Percentiles rank a stretch among this genome's conserved stretches.
These are phyloP conservation scores for Pythium diclinum DNA, from an alignment of 352 stramenopile genomes.

Conservation along the genomic window DNA sequence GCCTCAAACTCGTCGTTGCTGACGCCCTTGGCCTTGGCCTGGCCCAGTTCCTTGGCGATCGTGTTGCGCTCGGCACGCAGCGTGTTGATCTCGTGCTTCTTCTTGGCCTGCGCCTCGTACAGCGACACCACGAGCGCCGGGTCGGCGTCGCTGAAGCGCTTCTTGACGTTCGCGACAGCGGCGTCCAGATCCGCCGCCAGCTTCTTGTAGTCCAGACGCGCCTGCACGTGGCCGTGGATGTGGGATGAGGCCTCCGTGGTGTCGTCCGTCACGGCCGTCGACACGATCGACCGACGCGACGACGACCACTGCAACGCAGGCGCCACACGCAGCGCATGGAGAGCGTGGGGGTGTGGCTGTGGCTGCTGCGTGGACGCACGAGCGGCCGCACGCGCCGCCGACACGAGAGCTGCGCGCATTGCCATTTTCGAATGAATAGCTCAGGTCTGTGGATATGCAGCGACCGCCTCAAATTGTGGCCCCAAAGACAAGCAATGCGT, in stretches of 20 bases:
- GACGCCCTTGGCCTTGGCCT: conserved; percentile 39
- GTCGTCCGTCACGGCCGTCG: conserved; percentile 25
- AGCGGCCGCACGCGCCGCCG: no score
- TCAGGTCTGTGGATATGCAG: no score
- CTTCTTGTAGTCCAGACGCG: conserved; percentile 75
- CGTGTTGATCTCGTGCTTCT: conserved; percentile 54
- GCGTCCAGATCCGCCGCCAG: conserved; percentile 54
- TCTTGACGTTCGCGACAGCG: conserved; percentile 53
- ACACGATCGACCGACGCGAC: conserved; percentile 25
- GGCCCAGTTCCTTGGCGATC: conserved; percentile 57
- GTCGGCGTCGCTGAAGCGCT: conserved; percentile 66
- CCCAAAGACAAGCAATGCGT: no score
- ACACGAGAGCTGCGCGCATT: no score
- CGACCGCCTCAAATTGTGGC: no score
- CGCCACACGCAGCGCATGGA: no score
- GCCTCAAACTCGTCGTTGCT: conserved; percentile 37
- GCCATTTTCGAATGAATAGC: no score
- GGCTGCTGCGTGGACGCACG: no score
- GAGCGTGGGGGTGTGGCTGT: no score
- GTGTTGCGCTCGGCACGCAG: conserved; percentile 65
- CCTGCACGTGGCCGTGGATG: conserved; percentile 59
- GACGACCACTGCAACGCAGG: background rate
- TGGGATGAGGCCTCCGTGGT: conserved; percentile 31
- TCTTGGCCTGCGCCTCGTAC: conserved; percentile 55
- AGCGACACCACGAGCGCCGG: conserved; percentile 58